Evolutionary conservation across 1,284 basidiomycete genomes (phyloP).

Genomic region (Melampsora americana): DNA sequence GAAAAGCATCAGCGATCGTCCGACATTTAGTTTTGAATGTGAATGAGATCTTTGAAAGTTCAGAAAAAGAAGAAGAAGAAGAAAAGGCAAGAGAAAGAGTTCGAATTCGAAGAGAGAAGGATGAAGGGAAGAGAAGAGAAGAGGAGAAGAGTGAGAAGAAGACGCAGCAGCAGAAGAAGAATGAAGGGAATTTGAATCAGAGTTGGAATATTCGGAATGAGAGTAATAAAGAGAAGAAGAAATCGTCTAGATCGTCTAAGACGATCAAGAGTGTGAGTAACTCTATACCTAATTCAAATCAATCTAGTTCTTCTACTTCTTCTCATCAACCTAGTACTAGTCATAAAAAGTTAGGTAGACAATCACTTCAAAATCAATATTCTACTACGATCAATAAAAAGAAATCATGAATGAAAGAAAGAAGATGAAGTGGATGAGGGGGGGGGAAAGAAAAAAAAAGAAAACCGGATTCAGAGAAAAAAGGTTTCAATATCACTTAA

Average conservation of each 20-base stretch:
- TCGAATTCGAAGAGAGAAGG: too few species aligned
- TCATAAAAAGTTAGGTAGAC: neutral
- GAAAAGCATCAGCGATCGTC: slow-evolving; percentile 42
- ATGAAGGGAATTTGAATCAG: neutral
- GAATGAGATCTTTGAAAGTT: neutral
- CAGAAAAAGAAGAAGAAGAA: neutral
- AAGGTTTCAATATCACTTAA: too few species aligned
- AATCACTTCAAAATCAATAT: too few species aligned
- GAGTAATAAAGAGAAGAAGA: neutral
- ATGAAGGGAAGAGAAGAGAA: too few species aligned
- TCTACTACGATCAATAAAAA: neutral
- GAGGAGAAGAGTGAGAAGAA: neutral
- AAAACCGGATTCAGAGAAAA: too few species aligned
- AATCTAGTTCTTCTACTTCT: neutral
- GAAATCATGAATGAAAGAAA: neutral
- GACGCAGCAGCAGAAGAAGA: neutral
- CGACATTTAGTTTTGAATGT: slow-evolving; percentile 35
- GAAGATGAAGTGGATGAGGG: neutral
- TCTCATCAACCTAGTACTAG: neutral
- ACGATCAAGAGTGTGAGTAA: too few species aligned
- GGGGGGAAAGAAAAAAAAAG: neutral
- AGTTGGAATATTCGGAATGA: neutral
- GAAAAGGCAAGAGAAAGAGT: neutral
- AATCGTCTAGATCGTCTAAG: too few species aligned
- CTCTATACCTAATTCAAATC: neutral